Base-by-base conservation (phyloP, 345 rosid genomes). In the Turnera subulata region DNA sequence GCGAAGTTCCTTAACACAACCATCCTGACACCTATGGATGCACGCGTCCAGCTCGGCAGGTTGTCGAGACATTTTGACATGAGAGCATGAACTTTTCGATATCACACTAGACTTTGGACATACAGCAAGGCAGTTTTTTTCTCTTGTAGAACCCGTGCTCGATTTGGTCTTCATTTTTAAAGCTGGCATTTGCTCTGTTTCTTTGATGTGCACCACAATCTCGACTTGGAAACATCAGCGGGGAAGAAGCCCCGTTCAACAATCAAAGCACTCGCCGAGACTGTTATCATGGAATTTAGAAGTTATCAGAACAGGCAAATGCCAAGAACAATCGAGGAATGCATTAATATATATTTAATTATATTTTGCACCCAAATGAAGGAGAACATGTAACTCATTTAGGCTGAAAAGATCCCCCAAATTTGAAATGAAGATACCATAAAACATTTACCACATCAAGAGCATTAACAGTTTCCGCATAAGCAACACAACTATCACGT, bases 171-270 rank as follows among this genome's bases (percentile, higher is more conserved):
- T 81, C 87, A 84, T 81, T 73, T 75, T 79, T 72, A 75, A 37
- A n/a, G 84, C 70, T 79, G 91, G 91, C 91, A 84, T 84, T 81
- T 81, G 87, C 71, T 69, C 73, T 62, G 59, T 61, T 57, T 56
- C 18, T 62, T 21, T 45, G 60, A 69, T 56, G 42, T 63, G 60
- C 53, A 56, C 55, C 73, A 59, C 76, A 66, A 69, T 69, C 76
- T 73, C 21, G 72, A 67, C 61, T 66, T 56, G n/a, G 19, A 73
- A 79, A 76, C 80, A 79, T 77, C 64, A 71, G 80, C 62, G 62
- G 81, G 67, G 56, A 57, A 46, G 46, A 40, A 46, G 55, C 69
- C 71, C 77, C 75, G 66, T 61, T 37, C 53, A 21, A 29, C 40
- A 60, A 63, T 72, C 65, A 60, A 68, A 74, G 56, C 78, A 66